Conservation (phyloP, 352 stramenopile species). For the Pythium diclinum region DNA sequence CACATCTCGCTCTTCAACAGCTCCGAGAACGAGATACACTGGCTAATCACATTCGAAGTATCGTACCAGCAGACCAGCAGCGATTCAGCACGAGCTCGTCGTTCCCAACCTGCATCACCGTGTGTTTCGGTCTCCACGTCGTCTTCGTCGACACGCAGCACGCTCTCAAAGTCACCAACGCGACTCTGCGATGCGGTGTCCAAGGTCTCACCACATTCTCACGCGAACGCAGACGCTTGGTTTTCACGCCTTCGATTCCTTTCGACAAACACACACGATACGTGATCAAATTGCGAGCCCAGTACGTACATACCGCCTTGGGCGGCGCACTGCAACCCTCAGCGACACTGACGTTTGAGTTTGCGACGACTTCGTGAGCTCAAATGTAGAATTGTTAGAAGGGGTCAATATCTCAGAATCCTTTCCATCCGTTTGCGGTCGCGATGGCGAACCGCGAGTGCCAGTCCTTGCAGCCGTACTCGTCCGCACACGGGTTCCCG, state of each 20-base stretch:
- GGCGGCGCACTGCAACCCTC: conserved; percentile 6
- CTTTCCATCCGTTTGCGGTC: conserved; percentile 88
- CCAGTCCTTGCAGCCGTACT: conserved; percentile 90
- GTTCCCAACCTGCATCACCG: neutral
- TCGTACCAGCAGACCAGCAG: conserved; percentile 23
- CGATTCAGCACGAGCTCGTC: conserved; percentile 2
- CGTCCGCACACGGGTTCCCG: conserved; percentile 87
- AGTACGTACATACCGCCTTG: conserved; percentile 31
- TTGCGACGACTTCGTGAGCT: conserved; percentile 16
- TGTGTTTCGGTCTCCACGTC: conserved; percentile 30
- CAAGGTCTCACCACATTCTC: conserved; percentile 28
- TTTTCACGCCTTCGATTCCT: conserved; percentile 34
- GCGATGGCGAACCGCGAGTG: conserved; percentile 79
- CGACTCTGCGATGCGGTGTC: conserved; percentile 18
- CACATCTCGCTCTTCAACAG: conserved; percentile 9
- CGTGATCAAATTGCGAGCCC: conserved; percentile 30
- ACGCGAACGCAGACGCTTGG: conserved; percentile 10
- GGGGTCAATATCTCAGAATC: conserved; percentile 43
- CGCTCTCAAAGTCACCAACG: conserved; percentile 35
- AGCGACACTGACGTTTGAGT: conserved; percentile 23
- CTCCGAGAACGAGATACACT: conserved; percentile 27
- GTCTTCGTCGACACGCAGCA: conserved; percentile 30
- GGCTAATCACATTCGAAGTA: conserved; percentile 13
- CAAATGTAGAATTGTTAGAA: neutral
- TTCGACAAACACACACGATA: conserved; percentile 37